Base-by-base conservation (phyloP, 2,329 filamentous ascomycete species). In the Leptographium radiaticola region DNA sequence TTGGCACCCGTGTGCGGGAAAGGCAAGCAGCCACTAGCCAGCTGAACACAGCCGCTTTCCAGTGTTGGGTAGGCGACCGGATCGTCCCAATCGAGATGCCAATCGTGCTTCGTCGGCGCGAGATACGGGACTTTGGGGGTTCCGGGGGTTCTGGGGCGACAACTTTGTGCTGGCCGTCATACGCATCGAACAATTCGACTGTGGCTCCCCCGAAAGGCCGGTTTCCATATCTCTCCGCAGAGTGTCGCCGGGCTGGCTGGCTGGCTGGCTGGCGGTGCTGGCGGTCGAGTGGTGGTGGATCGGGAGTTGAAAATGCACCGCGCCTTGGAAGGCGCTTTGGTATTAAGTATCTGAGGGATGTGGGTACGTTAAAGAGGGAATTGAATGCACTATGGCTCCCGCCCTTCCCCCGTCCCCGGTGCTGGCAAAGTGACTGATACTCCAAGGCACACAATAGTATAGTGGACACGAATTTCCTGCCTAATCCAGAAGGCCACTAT, bases 331-430 rank as follows among this genome's bases (percentile, higher is more conserved):
- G 16, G 47, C 43, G 36, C 47, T 38, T 36, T 49, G 33, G 31
- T 31, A 25, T 49, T 49, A 49, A 49, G 47, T 49, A 49, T 49
- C 18, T n/a, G 47, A 49, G 45, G 18, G 36, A 40, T 38, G 47
- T 49, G 47, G 47, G 34, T 49, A 49, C 47, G 43, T 25, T 18
- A 34, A 49, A 16, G 33, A 49, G 20, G 42, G 20, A 30, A 44
- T 43, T 11, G 18, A 12, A 15, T 45, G 25, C 43, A 31, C 25
- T 20, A 25, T 20, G 30, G 43, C 25, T 45, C 45, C 33, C n/a
- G 13, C 34, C 46, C 33, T 30, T 30, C 11, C 31, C 45, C 16
- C 45, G n/a, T 38, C 25, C 31, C 18, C 34, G 15, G 33, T 36
- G 20, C 46, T 20, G 11, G n/a, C n/a, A 48, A 38, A 48, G 46